These are phyloP conservation scores for Oidiodendron maius DNA, from an alignment of 495 filamentous ascomycete genomes.

Conservation along the genomic window DNA sequence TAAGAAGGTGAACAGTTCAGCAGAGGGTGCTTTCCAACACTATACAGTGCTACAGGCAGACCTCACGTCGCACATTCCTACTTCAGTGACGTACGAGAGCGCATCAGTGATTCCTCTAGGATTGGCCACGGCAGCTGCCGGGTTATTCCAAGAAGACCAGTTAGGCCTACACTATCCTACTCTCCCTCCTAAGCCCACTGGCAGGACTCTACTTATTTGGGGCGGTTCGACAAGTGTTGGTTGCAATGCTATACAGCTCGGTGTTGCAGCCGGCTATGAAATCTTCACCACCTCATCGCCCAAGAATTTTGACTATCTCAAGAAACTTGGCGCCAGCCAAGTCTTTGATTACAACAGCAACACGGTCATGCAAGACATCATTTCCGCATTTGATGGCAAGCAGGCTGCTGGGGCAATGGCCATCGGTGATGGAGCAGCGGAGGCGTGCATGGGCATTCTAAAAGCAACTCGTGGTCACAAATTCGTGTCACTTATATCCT, in stretches of 20 bases:
- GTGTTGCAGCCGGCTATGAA: conserved; percentile 25
- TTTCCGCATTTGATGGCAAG: conserved; percentile 25
- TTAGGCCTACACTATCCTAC: conserved; percentile 11
- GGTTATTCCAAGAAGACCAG: conserved; percentile 33
- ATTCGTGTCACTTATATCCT: neutral
- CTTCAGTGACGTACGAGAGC: conserved; percentile 31
- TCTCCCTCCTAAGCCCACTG: conserved; percentile 21
- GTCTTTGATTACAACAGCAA: conserved; percentile 16
- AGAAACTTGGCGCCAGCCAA: conserved; percentile 45
- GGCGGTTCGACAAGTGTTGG: conserved; percentile 20
- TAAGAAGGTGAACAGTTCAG: neutral
- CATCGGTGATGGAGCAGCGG: neutral
- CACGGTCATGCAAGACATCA: conserved; percentile 8
- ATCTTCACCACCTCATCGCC: conserved; percentile 50
- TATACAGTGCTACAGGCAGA: conserved; percentile 30
- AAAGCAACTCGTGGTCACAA: neutral
- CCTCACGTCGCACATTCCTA: conserved; percentile 32
- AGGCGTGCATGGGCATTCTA: conserved; percentile 1
- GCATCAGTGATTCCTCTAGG: conserved; percentile 47
- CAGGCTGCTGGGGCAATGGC: conserved; percentile 7
- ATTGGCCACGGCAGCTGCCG: conserved; percentile 46
- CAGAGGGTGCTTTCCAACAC: conserved; percentile 28
- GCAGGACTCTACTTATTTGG: conserved; percentile 21
- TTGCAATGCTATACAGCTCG: conserved; percentile 17
- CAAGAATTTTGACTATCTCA: conserved; percentile 48